A percentile compares a stretch with the other conserved stretches of the same genome.
Evolutionary conservation across 225 moss, liverwort and hornwort genomes (phyloP).

Genomic region (Physcomitrium patens): DNA sequence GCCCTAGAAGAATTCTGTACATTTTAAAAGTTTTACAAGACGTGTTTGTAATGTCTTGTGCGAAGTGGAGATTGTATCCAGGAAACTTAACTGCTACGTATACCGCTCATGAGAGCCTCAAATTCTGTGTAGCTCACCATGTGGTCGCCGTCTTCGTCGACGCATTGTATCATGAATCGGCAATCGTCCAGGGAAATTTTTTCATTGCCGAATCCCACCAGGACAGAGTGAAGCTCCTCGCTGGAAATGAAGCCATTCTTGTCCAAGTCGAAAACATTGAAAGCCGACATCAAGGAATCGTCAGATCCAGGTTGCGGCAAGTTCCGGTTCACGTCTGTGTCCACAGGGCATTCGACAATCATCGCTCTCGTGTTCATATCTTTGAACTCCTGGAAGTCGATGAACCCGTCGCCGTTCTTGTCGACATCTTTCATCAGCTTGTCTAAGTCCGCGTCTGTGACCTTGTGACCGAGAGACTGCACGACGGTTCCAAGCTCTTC

Average conservation of each 20-base stretch:
- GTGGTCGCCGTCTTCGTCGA: constrained; percentile 34
- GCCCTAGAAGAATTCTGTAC: too few relatives aligned
- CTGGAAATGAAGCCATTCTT: constrained; percentile 62
- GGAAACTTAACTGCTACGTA: too few relatives aligned
- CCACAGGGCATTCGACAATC: neutral
- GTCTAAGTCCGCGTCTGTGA: constrained; percentile 43
- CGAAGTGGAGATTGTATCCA: too few relatives aligned
- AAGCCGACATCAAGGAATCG: constrained; percentile 48
- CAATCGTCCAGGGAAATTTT: constrained; percentile 58
- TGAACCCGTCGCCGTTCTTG: constrained; percentile 48
- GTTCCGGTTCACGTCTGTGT: neutral
- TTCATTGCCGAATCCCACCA: constrained; percentile 45
- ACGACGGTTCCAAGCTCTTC: constrained; percentile 50
- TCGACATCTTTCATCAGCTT: constrained; percentile 53
- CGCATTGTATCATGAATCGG: constrained; percentile 34
- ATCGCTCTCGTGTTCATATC: constrained; percentile 42
- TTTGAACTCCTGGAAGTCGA: constrained; percentile 65
- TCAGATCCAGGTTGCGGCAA: neutral
- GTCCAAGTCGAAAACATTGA: constrained; percentile 59
- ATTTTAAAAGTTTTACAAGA: too few relatives aligned
- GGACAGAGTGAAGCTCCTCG: constrained; percentile 51
- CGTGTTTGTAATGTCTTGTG: too few relatives aligned
- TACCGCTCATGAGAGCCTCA: constrained; percentile 26
- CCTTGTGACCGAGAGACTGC: constrained; percentile 43
- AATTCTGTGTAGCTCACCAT: constrained; percentile 33